phyloP scores from a whole-genome alignment of 2,329 filamentous ascomycete species.

The Beauveria medogensis region DNA sequence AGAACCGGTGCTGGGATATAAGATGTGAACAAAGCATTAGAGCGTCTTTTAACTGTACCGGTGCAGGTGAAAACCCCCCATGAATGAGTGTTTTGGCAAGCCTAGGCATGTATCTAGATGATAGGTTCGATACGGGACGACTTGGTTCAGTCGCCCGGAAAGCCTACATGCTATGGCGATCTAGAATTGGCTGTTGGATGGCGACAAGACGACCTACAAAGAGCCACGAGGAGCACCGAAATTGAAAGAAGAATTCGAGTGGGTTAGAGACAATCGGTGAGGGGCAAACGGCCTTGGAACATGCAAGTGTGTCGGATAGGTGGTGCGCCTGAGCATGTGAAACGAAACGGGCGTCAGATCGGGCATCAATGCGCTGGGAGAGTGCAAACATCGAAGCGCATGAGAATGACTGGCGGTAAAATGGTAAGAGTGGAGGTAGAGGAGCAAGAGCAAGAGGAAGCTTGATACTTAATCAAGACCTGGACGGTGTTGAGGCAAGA shows the following conservation, averaged over 20 bases:
- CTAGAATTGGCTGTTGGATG: neutral
- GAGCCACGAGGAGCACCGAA: neutral
- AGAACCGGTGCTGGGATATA: neutral
- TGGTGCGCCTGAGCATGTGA: constrained; percentile 1
- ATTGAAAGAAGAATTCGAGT: neutral
- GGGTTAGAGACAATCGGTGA: neutral
- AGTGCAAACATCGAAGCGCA: neutral
- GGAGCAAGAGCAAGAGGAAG: neutral
- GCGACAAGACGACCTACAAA: neutral
- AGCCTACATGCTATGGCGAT: neutral
- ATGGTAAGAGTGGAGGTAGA: neutral
- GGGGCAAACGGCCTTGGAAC: neutral
- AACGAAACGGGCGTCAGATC: constrained; percentile 9
- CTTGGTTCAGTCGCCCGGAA: neutral
- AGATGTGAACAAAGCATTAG: neutral
- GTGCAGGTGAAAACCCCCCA: too few relatives aligned
- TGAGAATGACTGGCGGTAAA: neutral
- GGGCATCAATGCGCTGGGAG: neutral
- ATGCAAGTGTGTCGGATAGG: neutral
- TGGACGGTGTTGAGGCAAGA: neutral
- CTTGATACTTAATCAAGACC: neutral
- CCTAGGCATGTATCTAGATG: neutral
- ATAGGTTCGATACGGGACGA: neutral
- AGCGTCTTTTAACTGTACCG: neutral
- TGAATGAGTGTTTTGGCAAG: neutral